phyloP scores from a whole-genome alignment of 768 basidiomycete species.

The Mrakia hoshinonis region DNA sequence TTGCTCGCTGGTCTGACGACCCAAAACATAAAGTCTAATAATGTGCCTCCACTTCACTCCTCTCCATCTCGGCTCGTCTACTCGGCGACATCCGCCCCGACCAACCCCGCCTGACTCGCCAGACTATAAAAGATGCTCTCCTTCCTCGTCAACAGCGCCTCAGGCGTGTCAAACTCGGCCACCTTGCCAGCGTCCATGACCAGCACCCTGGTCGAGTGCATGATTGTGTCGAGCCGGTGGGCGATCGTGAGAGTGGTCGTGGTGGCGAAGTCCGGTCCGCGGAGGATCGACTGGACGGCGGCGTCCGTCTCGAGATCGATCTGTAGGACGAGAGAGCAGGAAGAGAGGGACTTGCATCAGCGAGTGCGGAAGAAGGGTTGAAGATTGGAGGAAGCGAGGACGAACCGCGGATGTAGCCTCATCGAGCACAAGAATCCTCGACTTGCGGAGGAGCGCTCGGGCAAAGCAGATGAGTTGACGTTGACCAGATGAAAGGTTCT shows the following conservation, averaged over 20 bases:
- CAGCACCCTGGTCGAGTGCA: slow-evolving; percentile 67
- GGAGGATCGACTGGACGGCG: slow-evolving; percentile 62
- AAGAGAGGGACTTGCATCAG: neutral
- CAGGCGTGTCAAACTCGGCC: slow-evolving; percentile 69
- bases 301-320: slow-evolving; percentile 12
- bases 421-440: slow-evolving; percentile 84
- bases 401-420: slow-evolving; percentile 51
- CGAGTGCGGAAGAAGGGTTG: too few species aligned
- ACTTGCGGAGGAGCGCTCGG: slow-evolving; percentile 60
- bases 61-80: too few species aligned
- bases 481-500: slow-evolving; percentile 75
- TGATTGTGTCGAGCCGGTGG: slow-evolving; percentile 51
- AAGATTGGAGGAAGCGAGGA: neutral
- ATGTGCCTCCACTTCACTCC: neutral
- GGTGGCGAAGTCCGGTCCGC: slow-evolving; percentile 63
- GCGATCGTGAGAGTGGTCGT: slow-evolving; percentile 83
- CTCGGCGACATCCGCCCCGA: slow-evolving; percentile 3
- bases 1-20: too few species aligned
- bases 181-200: slow-evolving; percentile 72
- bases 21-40: too few species aligned
- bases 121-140: slow-evolving; percentile 33
- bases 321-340: neutral
- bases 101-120: slow-evolving; percentile 29
- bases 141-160: slow-evolving; percentile 52
- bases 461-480: slow-evolving; percentile 83